phyloP scores from a whole-genome alignment of 2,329 filamentous ascomycete genomes.

The Amauroascus verrucosus region DNA sequence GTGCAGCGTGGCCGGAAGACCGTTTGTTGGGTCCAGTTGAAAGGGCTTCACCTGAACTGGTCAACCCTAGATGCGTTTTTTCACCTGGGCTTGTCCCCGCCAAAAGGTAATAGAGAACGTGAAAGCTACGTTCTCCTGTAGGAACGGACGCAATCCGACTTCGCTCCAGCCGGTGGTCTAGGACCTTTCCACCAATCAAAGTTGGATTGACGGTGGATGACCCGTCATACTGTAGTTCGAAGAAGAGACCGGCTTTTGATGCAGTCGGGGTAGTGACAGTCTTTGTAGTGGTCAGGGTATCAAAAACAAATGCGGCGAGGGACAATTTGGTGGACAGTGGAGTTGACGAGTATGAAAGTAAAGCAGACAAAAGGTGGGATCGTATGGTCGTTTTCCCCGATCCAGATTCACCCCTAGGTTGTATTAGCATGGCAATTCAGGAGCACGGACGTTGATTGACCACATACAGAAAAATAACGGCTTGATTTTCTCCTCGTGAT shows the following conservation, averaged over 20 bases:
- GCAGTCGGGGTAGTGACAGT: constrained; percentile 90
- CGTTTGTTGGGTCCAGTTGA: constrained; percentile 40
- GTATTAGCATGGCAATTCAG: neutral
- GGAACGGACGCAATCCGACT: constrained; percentile 86
- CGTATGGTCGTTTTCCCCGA: constrained; percentile 92
- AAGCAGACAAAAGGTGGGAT: constrained; percentile 72
- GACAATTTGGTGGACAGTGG: constrained; percentile 89
- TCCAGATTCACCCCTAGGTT: constrained; percentile 75
- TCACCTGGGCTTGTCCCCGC: constrained; percentile 85
- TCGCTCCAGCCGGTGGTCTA: constrained; percentile 86
- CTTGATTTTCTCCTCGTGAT: constrained; percentile 84
- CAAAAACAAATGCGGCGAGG: constrained; percentile 88
- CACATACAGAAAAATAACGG: constrained; percentile 80
- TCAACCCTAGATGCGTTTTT: constrained; percentile 69
- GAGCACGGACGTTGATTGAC: neutral
- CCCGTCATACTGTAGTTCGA: constrained; percentile 94
- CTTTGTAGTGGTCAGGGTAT: constrained; percentile 93
- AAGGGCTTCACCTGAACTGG: constrained; percentile 35
- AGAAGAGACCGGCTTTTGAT: constrained; percentile 89
- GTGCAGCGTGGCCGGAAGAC: constrained; percentile 44
- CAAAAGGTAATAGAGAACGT: constrained; percentile 88
- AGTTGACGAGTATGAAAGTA: constrained; percentile 83
- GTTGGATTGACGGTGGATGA: constrained; percentile 72
- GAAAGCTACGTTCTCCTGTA: constrained; percentile 92
- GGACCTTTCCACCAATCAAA: constrained; percentile 83